phyloP scores from a whole-genome alignment of 108 stramenopile genomes.

The Cyclostephanos tholiformis region DNA sequence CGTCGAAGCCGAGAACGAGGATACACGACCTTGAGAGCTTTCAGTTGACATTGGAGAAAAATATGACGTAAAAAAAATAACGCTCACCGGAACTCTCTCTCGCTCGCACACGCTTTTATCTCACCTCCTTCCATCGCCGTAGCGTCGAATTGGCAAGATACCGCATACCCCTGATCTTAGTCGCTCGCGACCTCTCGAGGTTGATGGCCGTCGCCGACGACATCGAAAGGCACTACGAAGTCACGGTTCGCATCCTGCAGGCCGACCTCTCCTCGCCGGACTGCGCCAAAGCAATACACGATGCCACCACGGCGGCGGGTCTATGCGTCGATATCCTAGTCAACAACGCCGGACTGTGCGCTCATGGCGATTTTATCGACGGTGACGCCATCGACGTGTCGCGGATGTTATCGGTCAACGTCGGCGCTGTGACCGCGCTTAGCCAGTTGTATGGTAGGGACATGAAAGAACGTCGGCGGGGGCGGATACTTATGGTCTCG shows the following conservation, averaged over 20 bases:
- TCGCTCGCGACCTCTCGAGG: conserved; percentile 71
- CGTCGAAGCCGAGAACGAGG: no score
- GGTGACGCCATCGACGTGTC: conserved; percentile 40
- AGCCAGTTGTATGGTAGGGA: conserved; percentile 75
- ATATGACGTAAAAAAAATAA: no score
- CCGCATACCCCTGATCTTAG: conserved; percentile 81
- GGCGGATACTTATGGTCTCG: conserved; percentile 80
- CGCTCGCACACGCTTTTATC: no score
- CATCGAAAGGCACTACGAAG: conserved; percentile 80
- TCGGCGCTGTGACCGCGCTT: conserved; percentile 58
- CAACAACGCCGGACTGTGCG: conserved; percentile 83
- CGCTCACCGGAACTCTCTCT: no score
- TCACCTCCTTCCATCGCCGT: neutral
- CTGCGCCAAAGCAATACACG: conserved; percentile 64
- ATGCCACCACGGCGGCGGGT: conserved; percentile 67
- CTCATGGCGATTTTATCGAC: conserved; percentile 63
- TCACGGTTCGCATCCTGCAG: conserved; percentile 71
- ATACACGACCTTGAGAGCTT: no score
- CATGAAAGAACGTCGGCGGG: conserved; percentile 76
- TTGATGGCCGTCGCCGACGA: conserved; percentile 70
- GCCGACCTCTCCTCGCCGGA: conserved; percentile 72
- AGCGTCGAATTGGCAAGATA: conserved; percentile 83
- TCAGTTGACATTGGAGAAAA: no score
- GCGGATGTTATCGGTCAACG: conserved; percentile 73
- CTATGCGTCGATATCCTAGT: conserved; percentile 77